Percentiles rank a stretch among this genome's conserved stretches.
Evolutionary conservation across 805 yeast genomes (phyloP).

Genomic region (Lipomyces sp.): DNA sequence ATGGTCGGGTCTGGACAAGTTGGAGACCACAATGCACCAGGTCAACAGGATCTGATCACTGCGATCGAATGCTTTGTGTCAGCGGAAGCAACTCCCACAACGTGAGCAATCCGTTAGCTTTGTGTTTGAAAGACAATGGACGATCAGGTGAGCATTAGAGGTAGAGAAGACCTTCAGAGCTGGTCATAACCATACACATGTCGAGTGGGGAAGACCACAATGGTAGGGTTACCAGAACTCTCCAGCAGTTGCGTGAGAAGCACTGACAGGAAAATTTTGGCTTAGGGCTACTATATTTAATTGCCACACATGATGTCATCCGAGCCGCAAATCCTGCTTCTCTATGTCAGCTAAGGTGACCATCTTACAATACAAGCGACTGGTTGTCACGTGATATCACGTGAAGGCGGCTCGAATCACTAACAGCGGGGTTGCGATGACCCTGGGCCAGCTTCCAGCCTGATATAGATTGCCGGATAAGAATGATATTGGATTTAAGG

Average conservation of each 20-base stretch:
- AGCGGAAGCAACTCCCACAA: neutral
- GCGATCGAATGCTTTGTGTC: neutral
- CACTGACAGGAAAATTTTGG: neutral
- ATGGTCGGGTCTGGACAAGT: slow-evolving; percentile 6
- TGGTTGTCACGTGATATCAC: neutral
- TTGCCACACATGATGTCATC: neutral
- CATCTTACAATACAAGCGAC: neutral
- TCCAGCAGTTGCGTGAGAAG: neutral
- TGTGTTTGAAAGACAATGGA: neutral
- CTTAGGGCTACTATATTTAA: neutral
- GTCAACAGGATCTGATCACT: neutral
- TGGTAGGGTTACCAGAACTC: neutral
- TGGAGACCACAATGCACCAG: neutral
- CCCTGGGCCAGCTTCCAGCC: too few species aligned
- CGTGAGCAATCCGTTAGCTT: neutral
- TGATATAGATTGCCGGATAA: too few species aligned
- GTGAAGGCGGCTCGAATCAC: too few species aligned
- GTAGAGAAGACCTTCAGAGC: neutral
- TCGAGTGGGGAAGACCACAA: neutral
- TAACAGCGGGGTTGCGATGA: too few species aligned
- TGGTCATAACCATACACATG: neutral
- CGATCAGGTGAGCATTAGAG: neutral
- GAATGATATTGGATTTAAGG: too few species aligned
- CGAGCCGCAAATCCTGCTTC: neutral
- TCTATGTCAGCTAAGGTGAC: neutral